Conservation (phyloP, 2,329 filamentous ascomycete genomes). For the Thelonectria olida region DNA sequence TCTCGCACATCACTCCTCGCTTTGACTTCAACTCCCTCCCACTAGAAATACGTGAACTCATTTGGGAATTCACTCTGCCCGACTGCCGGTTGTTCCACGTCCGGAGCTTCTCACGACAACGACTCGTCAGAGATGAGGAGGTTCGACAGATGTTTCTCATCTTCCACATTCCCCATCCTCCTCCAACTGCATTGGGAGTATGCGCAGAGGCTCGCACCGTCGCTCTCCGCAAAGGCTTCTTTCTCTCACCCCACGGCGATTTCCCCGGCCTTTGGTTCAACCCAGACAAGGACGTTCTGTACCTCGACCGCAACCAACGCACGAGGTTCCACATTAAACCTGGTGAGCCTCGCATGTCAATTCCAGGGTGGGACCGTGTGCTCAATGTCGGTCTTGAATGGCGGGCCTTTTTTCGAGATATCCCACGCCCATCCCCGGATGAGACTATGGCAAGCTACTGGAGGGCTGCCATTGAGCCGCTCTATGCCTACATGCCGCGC, state of each 20-base stretch:
- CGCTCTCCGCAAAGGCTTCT: slow-evolving; percentile 39
- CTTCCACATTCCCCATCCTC: slow-evolving; percentile 36
- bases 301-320: slow-evolving; percentile 41
- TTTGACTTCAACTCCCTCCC: slow-evolving; percentile 34
- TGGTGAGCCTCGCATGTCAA: slow-evolving; percentile 10
- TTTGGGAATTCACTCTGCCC: slow-evolving; percentile 43
- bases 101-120: slow-evolving; percentile 20
- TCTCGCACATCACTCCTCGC: not conserved
- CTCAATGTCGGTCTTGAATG: slow-evolving; percentile 42
- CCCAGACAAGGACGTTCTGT: slow-evolving; percentile 39
- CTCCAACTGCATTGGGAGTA: slow-evolving; percentile 29
- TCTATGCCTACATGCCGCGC: slow-evolving; percentile 37
- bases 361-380: slow-evolving; percentile 37
- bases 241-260: slow-evolving; percentile 26
- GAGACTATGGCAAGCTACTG: slow-evolving; percentile 34
- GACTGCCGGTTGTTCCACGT: slow-evolving; percentile 43
- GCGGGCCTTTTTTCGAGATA: slow-evolving; percentile 41
- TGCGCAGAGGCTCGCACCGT: slow-evolving; percentile 41
- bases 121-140: not conserved
- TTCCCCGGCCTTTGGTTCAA: slow-evolving; percentile 39
- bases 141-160: slow-evolving; percentile 17
- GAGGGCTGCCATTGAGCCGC: slow-evolving; percentile 26
- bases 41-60: slow-evolving; percentile 39
- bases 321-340: slow-evolving; percentile 26
- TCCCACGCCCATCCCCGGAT: slow-evolving; percentile 31